These are phyloP conservation scores for Camillea tinctor DNA, from an alignment of 2,329 filamentous ascomycete species.

Conservation along the genomic window DNA sequence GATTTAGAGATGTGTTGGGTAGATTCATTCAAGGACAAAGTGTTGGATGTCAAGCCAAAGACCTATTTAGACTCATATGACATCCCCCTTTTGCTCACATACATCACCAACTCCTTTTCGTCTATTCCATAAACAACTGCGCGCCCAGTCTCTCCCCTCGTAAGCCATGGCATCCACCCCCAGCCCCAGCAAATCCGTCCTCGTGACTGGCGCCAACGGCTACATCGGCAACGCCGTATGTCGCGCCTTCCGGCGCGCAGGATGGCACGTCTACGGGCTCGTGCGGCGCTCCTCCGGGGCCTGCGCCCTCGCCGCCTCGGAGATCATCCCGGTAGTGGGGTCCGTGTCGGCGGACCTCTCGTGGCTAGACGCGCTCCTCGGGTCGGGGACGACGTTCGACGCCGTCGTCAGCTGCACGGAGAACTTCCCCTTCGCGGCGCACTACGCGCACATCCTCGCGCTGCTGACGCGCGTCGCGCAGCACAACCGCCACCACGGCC, in stretches of 20 bases:
- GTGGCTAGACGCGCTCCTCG: conserved; percentile 23
- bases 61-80: no score
- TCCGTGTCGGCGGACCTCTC: conserved; percentile 32
- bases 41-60: no score
- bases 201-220: conserved; percentile 49
- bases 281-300: conserved; percentile 36
- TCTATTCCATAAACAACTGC: no score
- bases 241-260: conserved; percentile 44
- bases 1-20: no score
- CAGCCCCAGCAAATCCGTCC: conserved; percentile 30
- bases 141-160: no score
- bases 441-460: conserved; percentile 37
- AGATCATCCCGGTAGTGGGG: conserved; percentile 42
- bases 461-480: conserved; percentile 36
- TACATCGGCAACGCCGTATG: conserved; percentile 47
- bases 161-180: no score
- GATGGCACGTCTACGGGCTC: conserved; percentile 45
- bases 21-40: no score
- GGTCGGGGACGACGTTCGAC: conserved; percentile 34
- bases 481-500: conserved; percentile 31
- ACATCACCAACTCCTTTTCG: no score
- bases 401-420: conserved; percentile 45
- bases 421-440: conserved; percentile 37
- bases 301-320: conserved; percentile 31
- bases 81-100: no score